A percentile compares a stretch with the other conserved stretches of the same genome.
Evolutionary conservation across 257 asterid genomes (phyloP).

Genomic region (Fraxinus americana): DNA sequence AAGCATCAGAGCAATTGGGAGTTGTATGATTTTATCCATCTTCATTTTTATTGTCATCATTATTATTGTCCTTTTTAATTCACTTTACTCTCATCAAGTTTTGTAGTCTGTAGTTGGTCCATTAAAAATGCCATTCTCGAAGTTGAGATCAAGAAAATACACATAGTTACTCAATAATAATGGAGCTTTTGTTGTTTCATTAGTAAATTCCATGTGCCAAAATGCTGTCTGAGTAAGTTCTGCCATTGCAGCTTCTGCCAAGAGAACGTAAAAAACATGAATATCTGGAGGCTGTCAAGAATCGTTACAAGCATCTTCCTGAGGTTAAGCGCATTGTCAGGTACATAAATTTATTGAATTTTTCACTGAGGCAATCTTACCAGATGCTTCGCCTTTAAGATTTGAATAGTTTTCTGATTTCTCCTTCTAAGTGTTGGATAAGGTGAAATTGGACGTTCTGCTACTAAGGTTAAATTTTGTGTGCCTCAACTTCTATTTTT

Average conservation of each 20-base stretch:
- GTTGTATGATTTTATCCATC: constrained; percentile 61
- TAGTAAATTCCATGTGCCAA: not conserved
- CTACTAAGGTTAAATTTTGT: not conserved
- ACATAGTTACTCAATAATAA: not conserved
- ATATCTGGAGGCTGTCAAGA: constrained; percentile 79
- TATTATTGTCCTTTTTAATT: constrained; percentile 7
- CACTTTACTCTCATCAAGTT: not conserved
- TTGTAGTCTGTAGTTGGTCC: not conserved
- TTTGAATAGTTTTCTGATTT: not conserved
- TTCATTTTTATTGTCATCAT: not conserved
- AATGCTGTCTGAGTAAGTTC: constrained; percentile 21
- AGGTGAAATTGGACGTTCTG: not conserved
- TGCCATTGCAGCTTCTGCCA: constrained; percentile 68
- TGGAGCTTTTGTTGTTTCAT: not conserved
- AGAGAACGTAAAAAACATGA: constrained; percentile 89
- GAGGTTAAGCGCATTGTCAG: constrained; percentile 92
- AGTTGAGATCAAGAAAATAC: not conserved
- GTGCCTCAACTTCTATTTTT: not conserved
- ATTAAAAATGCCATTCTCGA: not conserved
- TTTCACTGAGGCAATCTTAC: constrained; percentile 5
- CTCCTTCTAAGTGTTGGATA: not conserved
- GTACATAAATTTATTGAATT: constrained; percentile 36
- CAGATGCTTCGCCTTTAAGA: not conserved
- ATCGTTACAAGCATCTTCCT: constrained; percentile 90
- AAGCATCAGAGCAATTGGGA: constrained; percentile 94